Conservation (phyloP, 345 rosid genomes). For the Atalantia buxifolia region DNA sequence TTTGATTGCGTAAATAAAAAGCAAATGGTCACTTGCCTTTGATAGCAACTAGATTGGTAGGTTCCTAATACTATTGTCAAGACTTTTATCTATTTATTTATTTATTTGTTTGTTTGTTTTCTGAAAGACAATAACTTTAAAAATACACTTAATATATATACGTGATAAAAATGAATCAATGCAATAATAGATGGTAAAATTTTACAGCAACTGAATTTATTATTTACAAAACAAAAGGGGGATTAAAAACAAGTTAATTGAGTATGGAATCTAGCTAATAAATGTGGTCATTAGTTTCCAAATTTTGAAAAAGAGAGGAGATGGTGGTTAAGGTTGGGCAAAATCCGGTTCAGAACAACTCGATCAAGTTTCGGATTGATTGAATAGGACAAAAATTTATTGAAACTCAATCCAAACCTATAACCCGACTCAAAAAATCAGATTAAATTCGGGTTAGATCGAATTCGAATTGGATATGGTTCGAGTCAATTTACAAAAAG, state of each 20-base stretch:
- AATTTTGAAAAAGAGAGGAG: too few relatives aligned
- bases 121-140: too few relatives aligned
- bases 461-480: accelerated
- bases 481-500: accelerated
- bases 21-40: constrained; percentile 8
- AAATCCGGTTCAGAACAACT: accelerated
- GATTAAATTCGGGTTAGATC: accelerated
- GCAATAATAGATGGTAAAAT: neutral
- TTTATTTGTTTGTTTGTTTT: too few relatives aligned
- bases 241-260: too few relatives aligned
- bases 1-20: constrained; percentile 2
- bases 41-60: neutral
- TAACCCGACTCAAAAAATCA: accelerated
- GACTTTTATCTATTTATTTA: neutral
- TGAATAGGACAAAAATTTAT: accelerated
- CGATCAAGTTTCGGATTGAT: accelerated
- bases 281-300: too few relatives aligned
- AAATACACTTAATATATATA: too few relatives aligned
- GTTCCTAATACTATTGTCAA: neutral
- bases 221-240: neutral
- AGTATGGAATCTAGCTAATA: too few relatives aligned
- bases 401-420: accelerated
- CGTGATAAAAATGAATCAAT: too few relatives aligned
- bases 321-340: too few relatives aligned
- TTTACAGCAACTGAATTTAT: neutral